These are phyloP conservation scores for Flaveria trinervia DNA, from an alignment of 129 eudicot species.

Conservation along the genomic window DNA sequence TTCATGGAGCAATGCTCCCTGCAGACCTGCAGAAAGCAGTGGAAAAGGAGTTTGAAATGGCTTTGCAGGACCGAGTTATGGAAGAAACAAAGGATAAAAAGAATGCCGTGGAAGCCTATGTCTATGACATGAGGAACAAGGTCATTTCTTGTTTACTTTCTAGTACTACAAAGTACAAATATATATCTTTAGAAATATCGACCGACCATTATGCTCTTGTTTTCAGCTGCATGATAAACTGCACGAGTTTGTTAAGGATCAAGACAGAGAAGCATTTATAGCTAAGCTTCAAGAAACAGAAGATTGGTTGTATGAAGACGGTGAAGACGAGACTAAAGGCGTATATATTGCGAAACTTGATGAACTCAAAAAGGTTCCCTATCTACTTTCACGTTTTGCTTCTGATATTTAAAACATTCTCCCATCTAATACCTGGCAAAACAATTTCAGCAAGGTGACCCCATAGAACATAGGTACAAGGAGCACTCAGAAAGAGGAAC, in stretches of 20 bases:
- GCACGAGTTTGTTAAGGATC: conserved; percentile 10
- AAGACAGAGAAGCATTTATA: neutral
- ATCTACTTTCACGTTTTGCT: too few species aligned
- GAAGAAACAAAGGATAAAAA: conserved; percentile 96
- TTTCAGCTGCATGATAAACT: conserved; percentile 4
- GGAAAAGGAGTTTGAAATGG: conserved; percentile 96
- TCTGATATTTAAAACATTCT: neutral
- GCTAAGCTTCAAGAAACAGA: conserved; percentile 22
- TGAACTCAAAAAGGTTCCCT: neutral
- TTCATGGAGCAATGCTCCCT: conserved; percentile 63
- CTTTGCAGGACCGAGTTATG: conserved; percentile 93
- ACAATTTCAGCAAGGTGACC: conserved; percentile 31
- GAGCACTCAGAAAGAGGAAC: conserved; percentile 72
- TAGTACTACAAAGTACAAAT: too few species aligned
- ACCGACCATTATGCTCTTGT: neutral
- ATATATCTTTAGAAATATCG: too few species aligned
- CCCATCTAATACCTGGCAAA: neutral
- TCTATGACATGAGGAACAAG: conserved; percentile 96
- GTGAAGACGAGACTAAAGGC: conserved; percentile 22
- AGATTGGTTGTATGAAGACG: conserved; percentile 15
- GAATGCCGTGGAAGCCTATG: conserved; percentile 95
- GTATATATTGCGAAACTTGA: neutral
- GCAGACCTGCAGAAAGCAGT: conserved; percentile 85
- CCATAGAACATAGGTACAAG: conserved; percentile 78
- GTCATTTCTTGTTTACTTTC: conserved; percentile 20